Base-by-base conservation (phyloP, 495 filamentous ascomycete genomes). In the Aspergillus incahuasiensis region DNA sequence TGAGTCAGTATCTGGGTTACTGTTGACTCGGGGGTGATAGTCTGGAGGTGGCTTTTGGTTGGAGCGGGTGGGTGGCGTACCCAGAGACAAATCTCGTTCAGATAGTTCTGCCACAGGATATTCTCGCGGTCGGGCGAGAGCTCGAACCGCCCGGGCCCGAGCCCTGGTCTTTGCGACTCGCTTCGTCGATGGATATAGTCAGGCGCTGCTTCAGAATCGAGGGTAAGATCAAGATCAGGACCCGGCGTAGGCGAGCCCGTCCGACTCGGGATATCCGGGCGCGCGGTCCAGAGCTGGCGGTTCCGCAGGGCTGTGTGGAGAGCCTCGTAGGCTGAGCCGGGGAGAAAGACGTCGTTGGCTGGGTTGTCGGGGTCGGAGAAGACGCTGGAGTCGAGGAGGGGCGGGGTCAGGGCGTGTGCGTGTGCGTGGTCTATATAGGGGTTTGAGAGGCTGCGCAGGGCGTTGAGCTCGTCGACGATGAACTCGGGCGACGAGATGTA, bases 81-180 rank as follows among this genome's bases (percentile, higher is more conserved):
- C 65, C 75, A 76, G 40, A 72, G 66, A 24, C 74, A 74, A 1
- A 75, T 70, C 46, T 75, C 66, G 19, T 71, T 65, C 34, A 78
- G 60, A 59, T 73, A 76, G 40, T 76, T 78, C 55, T 71, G 68
- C 64, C 72, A 70, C 30, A 73, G 59, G 7, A 68, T 28, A 48
- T 71, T 66, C 45, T 70, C 69, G 20, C 67, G 52, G 15, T 68
- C 67, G 6, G 67, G 58, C 2, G 63, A 64, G 0, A 69, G 38
- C 12, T 64, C 60, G 56, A 69, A 65, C 16, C 50, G 48, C 18
- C 63, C 56, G 13, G 55, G 11, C 20, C 61, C 54, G 16, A 41
- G 57, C n/a, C 63, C 56, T n/a, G 55, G 11, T 18, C 61, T 56
- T 13, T 42, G 57, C n/a, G 55, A 25, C 40, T 30, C 39, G 41